Base-by-base conservation (phyloP, 176 grass and related monocot species). In the Alopecurus myosuroides region DNA sequence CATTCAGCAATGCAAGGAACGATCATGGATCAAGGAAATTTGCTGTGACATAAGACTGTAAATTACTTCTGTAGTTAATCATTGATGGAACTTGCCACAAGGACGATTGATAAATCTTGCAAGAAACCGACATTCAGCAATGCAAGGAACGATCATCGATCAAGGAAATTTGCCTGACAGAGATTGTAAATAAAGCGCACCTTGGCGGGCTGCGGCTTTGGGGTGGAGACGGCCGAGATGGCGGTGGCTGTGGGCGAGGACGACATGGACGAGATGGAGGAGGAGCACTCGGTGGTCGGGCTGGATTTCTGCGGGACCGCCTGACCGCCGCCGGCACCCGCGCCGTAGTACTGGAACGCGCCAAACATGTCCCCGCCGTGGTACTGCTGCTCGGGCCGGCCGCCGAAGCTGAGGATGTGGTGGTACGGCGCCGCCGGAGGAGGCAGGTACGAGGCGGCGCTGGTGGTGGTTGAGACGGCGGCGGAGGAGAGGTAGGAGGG, bases 261-360 rank as follows among this genome's bases (percentile, higher is more conserved):
- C 30, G 85, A 84, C 89, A 90, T 87, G 85, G 81, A 84, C 12
- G 88, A 90, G 85, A 90, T 19, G 48, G 89, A 84, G 33, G 89
- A 87, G 48, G 85, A 91, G 69, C 85, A 91, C 50, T 91, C 87
- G 69, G 67, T 61, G 49, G 81, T 81, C 9, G 89, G 85, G 69
- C 89, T 87, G 7, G 81, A 84, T 77, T 91, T 87, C 51, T 91
- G 85, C 13, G 89, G 61, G 26, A 51, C 55, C 33, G 61, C 74
- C 1, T 36, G 74, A 45, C 73, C 66, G 31, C 55, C 77, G 25
- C 28, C 45, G 13, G 5, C 61, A 31, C 76, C 82, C 69, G 25
- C 3, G 70, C 66, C 66, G 74, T 69, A 39, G 76, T 66, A 74
- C 88, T 79, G 86, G 57, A 89, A 61, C 5, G 60, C 60, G 3